Evolutionary conservation across 23 red algal species (phyloP), one percentile per base, ranked within the genome.

Genomic region (Gracilaria domingensis): DNA sequence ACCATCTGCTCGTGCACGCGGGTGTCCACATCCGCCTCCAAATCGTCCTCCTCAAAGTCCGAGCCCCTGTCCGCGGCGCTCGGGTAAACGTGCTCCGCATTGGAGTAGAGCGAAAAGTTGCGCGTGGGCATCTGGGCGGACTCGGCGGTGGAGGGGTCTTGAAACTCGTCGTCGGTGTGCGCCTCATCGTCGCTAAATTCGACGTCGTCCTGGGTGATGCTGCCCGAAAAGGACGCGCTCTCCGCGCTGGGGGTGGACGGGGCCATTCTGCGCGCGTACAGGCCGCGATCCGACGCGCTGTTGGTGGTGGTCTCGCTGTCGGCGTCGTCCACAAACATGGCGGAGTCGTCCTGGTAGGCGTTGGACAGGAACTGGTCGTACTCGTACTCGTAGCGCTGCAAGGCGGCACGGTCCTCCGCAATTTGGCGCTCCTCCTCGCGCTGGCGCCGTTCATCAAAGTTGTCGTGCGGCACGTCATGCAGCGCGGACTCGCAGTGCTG

Each of bases 321-420:
- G 33, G 64, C 91, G 60, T 94, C 91, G 28, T 94, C 81, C 28
- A 94, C 83, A 86, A 94, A 79, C 44, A 94, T 75, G 24, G 65
- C 59, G 13, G 80, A 81, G 47, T 94, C 91, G 50, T 94, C 75
- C 69, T 71, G 53, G 36, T 94, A 94, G 4, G 91, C 91, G 33
- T 85, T 79, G n/a, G 82, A 73, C 32, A 94, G 51, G 29, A 94
- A 94, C 39, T 79, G 53, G 72, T 71, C 91, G 20, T 75, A 85
- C 42, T 92, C 88, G 1, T 92, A 75, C 20, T 92, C 76, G 50
- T 92, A 92, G 17, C 88, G 75, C 34, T 81, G 72, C 29, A 92
- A 28, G 7, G 76, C 76, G 30, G 77, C 77, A 12, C 88, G 55
- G 32, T 92, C 88, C 24, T 81, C 88, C 56, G 79, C 77, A 71